Percentiles rank a stretch among this genome's conserved stretches.
phyloP scores from a whole-genome alignment of 2,329 filamentous ascomycete genomes.

The Arthrobotrys sinensis region DNA sequence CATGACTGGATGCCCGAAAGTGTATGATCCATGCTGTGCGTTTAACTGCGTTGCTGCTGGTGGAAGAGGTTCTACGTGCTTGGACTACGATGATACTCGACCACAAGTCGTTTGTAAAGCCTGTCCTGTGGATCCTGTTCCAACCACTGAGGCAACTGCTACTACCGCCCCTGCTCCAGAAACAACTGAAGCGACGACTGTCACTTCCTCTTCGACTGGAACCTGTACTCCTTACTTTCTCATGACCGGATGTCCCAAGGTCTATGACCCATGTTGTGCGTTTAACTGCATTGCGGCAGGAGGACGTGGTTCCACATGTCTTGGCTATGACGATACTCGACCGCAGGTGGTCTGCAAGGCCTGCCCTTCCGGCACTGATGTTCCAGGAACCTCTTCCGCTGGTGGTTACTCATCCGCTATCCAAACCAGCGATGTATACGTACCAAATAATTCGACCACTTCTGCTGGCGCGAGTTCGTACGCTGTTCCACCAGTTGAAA shows the following conservation, averaged over 20 bases:
- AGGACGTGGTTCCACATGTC: slow-evolving; percentile 29
- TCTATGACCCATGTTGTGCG: slow-evolving; percentile 38
- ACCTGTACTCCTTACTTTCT: slow-evolving; percentile 32
- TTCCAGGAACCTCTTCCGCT: neutral
- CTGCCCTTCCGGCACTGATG: neutral
- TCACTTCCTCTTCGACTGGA: neutral
- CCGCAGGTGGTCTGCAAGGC: slow-evolving; percentile 36
- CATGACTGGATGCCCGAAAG: slow-evolving; percentile 28
- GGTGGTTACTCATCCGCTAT: neutral
- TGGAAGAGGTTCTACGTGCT: slow-evolving; percentile 34
- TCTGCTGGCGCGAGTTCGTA: neutral
- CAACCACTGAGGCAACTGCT: neutral
- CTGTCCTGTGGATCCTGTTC: neutral
- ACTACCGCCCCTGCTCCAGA: neutral
- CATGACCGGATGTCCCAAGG: slow-evolving; percentile 26
- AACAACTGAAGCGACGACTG: neutral
- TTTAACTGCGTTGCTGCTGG: slow-evolving; percentile 38
- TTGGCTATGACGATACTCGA: slow-evolving; percentile 38
- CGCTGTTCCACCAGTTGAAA: neutral
- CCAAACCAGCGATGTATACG: neutral
- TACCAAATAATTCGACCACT: neutral
- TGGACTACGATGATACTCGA: slow-evolving; percentile 39
- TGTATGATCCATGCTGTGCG: slow-evolving; percentile 37
- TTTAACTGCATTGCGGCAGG: slow-evolving; percentile 39
- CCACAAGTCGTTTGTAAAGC: slow-evolving; percentile 36